A percentile compares a stretch with the other conserved stretches of the same genome.
phyloP scores from a whole-genome alignment of 257 asterid genomes.

The Leptodermis oblonga region DNA sequence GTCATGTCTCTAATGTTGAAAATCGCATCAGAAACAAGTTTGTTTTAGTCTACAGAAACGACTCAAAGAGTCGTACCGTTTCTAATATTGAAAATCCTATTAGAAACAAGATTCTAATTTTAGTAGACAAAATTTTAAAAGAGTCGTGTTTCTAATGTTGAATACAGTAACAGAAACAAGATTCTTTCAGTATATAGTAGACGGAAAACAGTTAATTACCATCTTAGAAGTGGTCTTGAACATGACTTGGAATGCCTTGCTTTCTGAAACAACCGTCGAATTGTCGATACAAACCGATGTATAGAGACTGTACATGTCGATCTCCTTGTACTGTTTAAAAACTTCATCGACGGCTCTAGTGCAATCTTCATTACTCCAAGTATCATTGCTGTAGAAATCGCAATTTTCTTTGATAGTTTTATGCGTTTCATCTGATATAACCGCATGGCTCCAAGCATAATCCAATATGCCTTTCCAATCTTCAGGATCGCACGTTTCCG shows the following conservation, averaged over 20 bases:
- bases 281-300: conserved; percentile 59
- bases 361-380: conserved; percentile 55
- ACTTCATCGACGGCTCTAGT: conserved; percentile 52
- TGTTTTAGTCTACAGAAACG: too few species aligned
- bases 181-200: conserved; percentile 48
- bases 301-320: conserved; percentile 83
- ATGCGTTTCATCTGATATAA: conserved; percentile 89
- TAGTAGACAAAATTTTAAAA: too few species aligned
- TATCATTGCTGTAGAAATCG: conserved; percentile 53
- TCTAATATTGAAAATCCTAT: too few species aligned
- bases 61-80: too few species aligned
- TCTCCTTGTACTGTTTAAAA: conserved; percentile 60
- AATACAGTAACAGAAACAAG: too few species aligned
- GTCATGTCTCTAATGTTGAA: too few species aligned
- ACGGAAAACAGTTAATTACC: conserved; percentile 30
- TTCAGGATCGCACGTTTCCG: conserved; percentile 77
- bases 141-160: too few species aligned
- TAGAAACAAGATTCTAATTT: not conserved
- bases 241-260: conserved; percentile 25
- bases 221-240: conserved; percentile 46
- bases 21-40: too few species aligned
- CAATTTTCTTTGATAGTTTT: conserved; percentile 50
- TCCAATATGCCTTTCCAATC: conserved; percentile 92
- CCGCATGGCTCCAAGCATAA: conserved; percentile 97
- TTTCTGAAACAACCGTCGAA: conserved; percentile 25